Percentiles rank a stretch among this genome's conserved stretches.
Evolutionary conservation across 305 asterid species (phyloP).

Genomic region (Solanum hybrid): DNA sequence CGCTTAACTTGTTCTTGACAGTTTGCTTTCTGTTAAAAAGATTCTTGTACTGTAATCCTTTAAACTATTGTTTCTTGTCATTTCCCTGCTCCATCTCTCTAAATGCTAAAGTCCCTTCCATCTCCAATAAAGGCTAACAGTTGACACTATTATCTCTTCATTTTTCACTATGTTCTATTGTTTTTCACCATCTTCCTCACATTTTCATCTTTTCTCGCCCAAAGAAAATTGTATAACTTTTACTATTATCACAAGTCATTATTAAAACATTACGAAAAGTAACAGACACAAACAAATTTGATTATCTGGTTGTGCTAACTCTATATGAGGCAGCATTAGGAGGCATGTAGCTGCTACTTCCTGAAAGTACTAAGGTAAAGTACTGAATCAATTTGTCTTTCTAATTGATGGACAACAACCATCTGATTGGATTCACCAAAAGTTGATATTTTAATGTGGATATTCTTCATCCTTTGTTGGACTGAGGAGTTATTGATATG

Average conservation of each 20-base stretch:
- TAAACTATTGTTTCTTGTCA: not conserved
- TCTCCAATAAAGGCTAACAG: not conserved
- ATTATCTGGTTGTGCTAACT: not conserved
- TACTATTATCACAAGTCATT: not conserved
- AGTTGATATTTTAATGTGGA: not conserved
- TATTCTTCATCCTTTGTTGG: not conserved
- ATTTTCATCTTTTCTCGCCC: not conserved
- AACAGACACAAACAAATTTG: not conserved
- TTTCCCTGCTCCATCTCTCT: not conserved
- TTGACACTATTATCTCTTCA: not conserved
- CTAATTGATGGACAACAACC: not conserved
- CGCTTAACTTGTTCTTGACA: not conserved
- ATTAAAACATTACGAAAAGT: not conserved
- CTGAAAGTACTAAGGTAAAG: not conserved
- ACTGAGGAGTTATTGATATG: not conserved
- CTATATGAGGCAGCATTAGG: not conserved
- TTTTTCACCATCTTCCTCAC: not conserved
- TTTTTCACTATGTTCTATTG: not conserved
- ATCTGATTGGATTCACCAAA: not conserved
- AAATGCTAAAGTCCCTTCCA: not conserved
- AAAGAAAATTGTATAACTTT: not conserved
- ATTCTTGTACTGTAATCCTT: not conserved
- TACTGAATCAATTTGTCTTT: not conserved
- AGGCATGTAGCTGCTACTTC: not conserved
- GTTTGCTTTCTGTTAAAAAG: not conserved